Conservation (phyloP, 2,329 filamentous ascomycete genomes). For the Apiospora phragmitis region DNA sequence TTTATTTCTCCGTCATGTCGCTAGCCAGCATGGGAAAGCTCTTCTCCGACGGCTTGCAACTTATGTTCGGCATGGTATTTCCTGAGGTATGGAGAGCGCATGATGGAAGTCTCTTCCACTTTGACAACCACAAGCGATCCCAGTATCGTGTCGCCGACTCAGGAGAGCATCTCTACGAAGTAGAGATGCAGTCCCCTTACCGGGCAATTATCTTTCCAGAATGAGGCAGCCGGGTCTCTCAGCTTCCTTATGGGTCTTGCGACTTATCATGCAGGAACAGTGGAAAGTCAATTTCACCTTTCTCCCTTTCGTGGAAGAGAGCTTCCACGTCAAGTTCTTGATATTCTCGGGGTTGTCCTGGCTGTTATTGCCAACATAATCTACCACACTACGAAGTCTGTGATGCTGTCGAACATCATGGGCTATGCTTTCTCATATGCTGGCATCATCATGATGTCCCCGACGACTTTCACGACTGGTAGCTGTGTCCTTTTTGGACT, state of each 20-base stretch:
- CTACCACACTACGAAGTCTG: conserved; percentile 66
- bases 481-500: conserved; percentile 75
- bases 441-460: conserved; percentile 80
- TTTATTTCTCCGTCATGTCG: conserved; percentile 80
- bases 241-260: conserved; percentile 48
- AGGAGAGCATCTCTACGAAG: conserved; percentile 27
- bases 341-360: conserved; percentile 55
- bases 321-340: conserved; percentile 53
- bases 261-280: conserved; percentile 49
- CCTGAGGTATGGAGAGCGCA: conserved; percentile 65
- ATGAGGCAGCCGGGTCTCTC: conserved; percentile 26
- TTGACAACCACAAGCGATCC: conserved; percentile 41
- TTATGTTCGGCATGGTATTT: conserved; percentile 68
- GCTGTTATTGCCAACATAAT: conserved; percentile 55
- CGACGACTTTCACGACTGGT: conserved; percentile 83
- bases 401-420: conserved; percentile 75
- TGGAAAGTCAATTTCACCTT: conserved; percentile 54
- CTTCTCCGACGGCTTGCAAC: conserved; percentile 68
- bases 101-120: conserved; percentile 43
- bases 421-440: conserved; percentile 86
- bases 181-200: conserved; percentile 39
- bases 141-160: conserved; percentile 36
- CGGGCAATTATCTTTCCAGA: conserved; percentile 38
- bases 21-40: conserved; percentile 75
- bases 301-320: conserved; percentile 50